Percentiles rank a stretch among this genome's conserved stretches.
Evolutionary conservation across 23 red algal genomes (phyloP).

Genomic region (Chondrus crispus): DNA sequence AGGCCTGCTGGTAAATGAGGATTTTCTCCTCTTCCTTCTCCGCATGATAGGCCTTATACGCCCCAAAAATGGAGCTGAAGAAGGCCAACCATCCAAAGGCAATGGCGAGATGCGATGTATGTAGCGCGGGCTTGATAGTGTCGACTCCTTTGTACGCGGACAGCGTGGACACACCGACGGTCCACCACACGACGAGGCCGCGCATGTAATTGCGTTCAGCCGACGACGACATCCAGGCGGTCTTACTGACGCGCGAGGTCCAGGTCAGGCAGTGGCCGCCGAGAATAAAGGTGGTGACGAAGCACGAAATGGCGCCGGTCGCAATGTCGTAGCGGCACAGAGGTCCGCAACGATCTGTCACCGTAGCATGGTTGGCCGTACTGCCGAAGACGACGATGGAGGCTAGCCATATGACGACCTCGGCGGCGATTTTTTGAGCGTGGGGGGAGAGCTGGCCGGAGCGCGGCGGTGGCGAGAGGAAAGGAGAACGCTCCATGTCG

Average conservation of each 20-base stretch:
- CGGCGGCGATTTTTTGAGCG: slow-evolving; percentile 54
- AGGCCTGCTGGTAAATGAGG: neutral
- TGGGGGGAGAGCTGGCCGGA: slow-evolving; percentile 44
- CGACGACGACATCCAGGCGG: slow-evolving; percentile 24
- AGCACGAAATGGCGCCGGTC: slow-evolving; percentile 25
- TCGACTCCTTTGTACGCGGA: neutral
- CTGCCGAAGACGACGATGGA: slow-evolving; percentile 65
- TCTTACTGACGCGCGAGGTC: neutral
- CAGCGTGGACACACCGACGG: slow-evolving; percentile 13
- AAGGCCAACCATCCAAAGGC: slow-evolving; percentile 70
- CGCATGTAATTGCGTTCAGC: slow-evolving; percentile 21
- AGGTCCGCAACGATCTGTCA: neutral
- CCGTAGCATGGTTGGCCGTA: slow-evolving; percentile 22
- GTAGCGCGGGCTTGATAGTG: neutral
- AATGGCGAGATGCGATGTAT: slow-evolving; percentile 36
- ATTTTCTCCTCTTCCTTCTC: slow-evolving; percentile 39
- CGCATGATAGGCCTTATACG: slow-evolving; percentile 52
- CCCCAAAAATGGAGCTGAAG: slow-evolving; percentile 49
- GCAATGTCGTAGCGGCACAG: slow-evolving; percentile 10
- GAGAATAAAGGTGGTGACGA: slow-evolving; percentile 8
- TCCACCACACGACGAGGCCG: slow-evolving; percentile 50
- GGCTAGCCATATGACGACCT: slow-evolving; percentile 53
- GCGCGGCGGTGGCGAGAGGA: slow-evolving; percentile 39
- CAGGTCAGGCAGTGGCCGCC: neutral
- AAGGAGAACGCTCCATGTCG: neutral